These are phyloP conservation scores for Apiotrichum brassicae DNA, from an alignment of 1,284 basidiomycete genomes.

Conservation along the genomic window DNA sequence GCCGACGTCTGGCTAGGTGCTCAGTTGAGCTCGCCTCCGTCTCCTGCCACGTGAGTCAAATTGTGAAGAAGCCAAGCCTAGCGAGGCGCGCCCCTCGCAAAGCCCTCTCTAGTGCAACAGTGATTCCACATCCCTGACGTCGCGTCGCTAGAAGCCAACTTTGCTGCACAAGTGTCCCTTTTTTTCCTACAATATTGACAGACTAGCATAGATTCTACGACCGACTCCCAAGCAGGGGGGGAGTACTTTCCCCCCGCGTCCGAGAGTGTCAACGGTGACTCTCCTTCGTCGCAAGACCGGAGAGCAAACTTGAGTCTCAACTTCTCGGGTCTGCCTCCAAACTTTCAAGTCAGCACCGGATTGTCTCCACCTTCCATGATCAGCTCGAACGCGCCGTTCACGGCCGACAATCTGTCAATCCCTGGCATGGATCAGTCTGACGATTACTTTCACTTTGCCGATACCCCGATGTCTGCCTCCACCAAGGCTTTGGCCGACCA, in stretches of 20 bases:
- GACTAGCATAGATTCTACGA: constrained; percentile 33
- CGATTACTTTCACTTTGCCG: constrained; percentile 39
- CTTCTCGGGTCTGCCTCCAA: constrained; percentile 24
- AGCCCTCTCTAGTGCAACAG: no score
- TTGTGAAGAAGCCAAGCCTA: no score
- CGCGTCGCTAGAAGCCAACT: no score
- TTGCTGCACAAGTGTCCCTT: no score
- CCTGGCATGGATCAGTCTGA: constrained; percentile 19
- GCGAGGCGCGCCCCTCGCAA: not conserved
- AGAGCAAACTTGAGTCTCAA: constrained; percentile 37
- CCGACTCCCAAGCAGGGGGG: constrained; percentile 39
- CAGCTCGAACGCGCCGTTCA: constrained; percentile 32
- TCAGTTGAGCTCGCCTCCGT: constrained; percentile 31
- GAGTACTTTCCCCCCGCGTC: constrained; percentile 35
- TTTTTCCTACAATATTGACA: not conserved
- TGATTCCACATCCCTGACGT: no score
- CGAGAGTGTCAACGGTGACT: constrained; percentile 23
- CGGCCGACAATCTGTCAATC: constrained; percentile 25
- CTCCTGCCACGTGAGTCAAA: constrained; percentile 38
- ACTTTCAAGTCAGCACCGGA: constrained; percentile 15
- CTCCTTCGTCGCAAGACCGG: constrained; percentile 13
- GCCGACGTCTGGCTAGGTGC: constrained; percentile 32
- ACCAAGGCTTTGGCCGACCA: not conserved
- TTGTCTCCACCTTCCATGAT: constrained; percentile 33
- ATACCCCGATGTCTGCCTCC: constrained; percentile 19